Evolutionary conservation across 805 yeast genomes (phyloP).

Genomic region (Wickerhamiella alocasiicola): DNA sequence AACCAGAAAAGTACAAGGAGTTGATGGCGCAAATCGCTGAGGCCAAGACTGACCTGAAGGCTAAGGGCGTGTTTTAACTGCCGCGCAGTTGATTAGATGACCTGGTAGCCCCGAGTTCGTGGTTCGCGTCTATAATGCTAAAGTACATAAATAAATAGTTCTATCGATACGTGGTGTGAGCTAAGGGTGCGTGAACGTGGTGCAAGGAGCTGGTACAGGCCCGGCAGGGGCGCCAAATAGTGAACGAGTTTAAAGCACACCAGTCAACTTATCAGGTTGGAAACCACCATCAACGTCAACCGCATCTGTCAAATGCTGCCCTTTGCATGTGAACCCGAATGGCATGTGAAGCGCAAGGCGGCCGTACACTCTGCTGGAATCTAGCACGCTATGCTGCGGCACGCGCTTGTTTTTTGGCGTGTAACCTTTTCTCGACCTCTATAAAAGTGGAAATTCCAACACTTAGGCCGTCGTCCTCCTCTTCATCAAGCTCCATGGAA

Average conservation of each 20-base stretch:
- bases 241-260: no score
- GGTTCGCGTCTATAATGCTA: no score
- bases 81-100: neutral
- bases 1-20: conserved; percentile 53
- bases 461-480: conserved; percentile 47
- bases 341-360: neutral
- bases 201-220: no score
- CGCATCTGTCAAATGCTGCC: no score
- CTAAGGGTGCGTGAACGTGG: no score
- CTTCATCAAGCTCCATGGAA: conserved; percentile 18
- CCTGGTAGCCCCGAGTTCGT: no score
- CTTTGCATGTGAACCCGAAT: no score
- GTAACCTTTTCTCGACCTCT: conserved; percentile 57
- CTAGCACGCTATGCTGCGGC: no score
- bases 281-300: no score
- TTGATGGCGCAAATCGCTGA: conserved; percentile 46
- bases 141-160: neutral
- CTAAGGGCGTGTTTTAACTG: conserved; percentile 35
- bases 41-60: conserved; percentile 46
- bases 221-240: no score
- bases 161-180: neutral
- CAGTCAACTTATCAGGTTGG: no score
- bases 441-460: conserved; percentile 71
- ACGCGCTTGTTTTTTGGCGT: conserved; percentile 11
- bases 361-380: neutral